phyloP scores from a whole-genome alignment of 768 basidiomycete species.

The Suillus brevipes region DNA sequence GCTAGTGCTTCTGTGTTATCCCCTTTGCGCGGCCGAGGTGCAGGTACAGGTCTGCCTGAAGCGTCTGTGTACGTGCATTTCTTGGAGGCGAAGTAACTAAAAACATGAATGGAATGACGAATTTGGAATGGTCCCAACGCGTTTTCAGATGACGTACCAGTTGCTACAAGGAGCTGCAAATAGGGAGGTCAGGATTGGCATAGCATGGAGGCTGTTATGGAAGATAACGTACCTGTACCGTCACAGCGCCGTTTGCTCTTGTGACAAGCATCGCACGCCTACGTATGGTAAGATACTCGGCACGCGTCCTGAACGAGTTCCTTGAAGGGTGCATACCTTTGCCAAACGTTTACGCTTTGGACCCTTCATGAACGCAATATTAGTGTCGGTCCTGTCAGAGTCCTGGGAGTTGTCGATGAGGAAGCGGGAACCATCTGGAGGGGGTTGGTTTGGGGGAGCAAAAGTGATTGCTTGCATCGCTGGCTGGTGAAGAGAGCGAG shows the following conservation, averaged over 20 bases:
- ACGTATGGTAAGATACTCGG: slow-evolving; percentile 2
- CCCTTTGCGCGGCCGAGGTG: slow-evolving; percentile 54
- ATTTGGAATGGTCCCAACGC: not conserved
- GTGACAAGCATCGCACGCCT: slow-evolving; percentile 83
- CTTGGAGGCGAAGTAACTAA: slow-evolving; percentile 79
- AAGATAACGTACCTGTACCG: slow-evolving; percentile 60
- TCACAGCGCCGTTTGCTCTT: slow-evolving; percentile 84
- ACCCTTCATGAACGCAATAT: slow-evolving; percentile 48
- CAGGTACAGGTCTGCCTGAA: slow-evolving; percentile 76
- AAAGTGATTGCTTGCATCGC: slow-evolving; percentile 25
- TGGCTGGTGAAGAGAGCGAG: slow-evolving; percentile 23
- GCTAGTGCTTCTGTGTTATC: slow-evolving; percentile 35
- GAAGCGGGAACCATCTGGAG: slow-evolving; percentile 22
- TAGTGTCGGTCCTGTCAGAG: slow-evolving; percentile 31
- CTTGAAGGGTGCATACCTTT: slow-evolving; percentile 37
- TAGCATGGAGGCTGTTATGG: slow-evolving; percentile 10
- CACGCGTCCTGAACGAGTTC: slow-evolving; percentile 1
- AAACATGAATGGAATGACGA: slow-evolving; percentile 11
- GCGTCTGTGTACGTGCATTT: slow-evolving; percentile 80
- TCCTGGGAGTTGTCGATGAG: slow-evolving; percentile 22
- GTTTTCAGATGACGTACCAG: slow-evolving; percentile 47
- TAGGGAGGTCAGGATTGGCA: slow-evolving; percentile 9
- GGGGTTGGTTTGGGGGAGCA: slow-evolving; percentile 20
- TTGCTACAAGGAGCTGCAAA: slow-evolving; percentile 74
- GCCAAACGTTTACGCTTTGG: slow-evolving; percentile 56